A percentile compares a stretch with the other conserved stretches of the same genome.
Conservation (phyloP, 345 rosid species). For the Bretschneidera sinensis region DNA sequence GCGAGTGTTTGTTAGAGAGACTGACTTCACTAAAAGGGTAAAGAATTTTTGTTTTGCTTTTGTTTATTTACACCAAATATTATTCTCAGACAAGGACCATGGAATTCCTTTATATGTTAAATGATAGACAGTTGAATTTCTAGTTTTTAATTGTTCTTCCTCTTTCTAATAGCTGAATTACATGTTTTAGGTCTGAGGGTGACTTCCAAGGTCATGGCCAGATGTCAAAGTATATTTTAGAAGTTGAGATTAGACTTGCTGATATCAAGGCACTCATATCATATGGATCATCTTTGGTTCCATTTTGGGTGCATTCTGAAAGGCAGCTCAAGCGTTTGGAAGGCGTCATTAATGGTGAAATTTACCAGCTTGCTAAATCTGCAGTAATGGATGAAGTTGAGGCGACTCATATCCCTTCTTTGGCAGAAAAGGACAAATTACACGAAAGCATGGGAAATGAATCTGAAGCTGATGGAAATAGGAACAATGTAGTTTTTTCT, state of each 20-base stretch:
- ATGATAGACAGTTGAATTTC: too few relatives aligned
- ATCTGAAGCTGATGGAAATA: conserved; percentile 28
- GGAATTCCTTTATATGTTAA: not conserved
- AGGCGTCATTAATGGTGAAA: conserved; percentile 50
- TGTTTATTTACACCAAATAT: conserved; percentile 6
- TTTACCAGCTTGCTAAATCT: conserved; percentile 61
- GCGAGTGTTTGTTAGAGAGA: conserved; percentile 63
- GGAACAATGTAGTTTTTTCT: conserved; percentile 21
- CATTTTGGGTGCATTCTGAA: conserved; percentile 86
- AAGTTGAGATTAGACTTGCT: conserved; percentile 77
- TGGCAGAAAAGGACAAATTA: conserved; percentile 24
- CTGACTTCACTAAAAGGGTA: conserved; percentile 75
- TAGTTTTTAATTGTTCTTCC: not conserved
- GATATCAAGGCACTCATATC: conserved; percentile 64
- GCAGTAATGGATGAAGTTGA: conserved; percentile 50
- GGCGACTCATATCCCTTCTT: conserved; percentile 25
- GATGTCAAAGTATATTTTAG: conserved; percentile 53
- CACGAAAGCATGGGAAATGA: conserved; percentile 25
- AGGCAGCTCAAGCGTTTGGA: conserved; percentile 67
- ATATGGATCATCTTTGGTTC: conserved; percentile 47
- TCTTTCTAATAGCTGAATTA: conserved; percentile 12
- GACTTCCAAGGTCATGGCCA: conserved; percentile 41
- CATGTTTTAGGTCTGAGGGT: conserved; percentile 50
- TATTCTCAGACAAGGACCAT: not conserved
- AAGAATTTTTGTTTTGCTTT: conserved; percentile 15